Percentiles rank a stretch among this genome's conserved stretches.
Conservation (phyloP, 2,329 filamentous ascomycete genomes). For the Hortaea werneckii region DNA sequence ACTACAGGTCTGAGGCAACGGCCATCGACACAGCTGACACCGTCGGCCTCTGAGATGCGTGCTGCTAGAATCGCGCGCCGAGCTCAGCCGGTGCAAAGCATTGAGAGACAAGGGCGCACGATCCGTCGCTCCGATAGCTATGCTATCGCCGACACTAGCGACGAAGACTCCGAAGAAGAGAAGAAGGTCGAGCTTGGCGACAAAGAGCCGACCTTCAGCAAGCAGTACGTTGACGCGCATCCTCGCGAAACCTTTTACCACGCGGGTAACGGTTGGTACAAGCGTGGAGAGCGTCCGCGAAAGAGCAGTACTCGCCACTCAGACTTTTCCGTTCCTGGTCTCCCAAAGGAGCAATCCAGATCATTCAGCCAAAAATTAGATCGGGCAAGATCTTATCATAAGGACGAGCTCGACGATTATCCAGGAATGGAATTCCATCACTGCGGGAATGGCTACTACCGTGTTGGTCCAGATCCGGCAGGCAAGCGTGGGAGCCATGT, state of each 20-base stretch:
- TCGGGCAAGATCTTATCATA: slow-evolving; percentile 4
- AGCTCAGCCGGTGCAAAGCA: slow-evolving; percentile 3
- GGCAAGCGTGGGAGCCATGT: slow-evolving; percentile 4
- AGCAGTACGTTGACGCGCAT: slow-evolving; percentile 10
- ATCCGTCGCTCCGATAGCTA: slow-evolving; percentile 1
- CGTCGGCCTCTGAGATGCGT: slow-evolving; percentile 2
- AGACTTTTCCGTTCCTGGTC: background rate
- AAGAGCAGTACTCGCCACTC: background rate
- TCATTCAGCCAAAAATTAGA: background rate
- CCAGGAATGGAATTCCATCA: slow-evolving; percentile 13
- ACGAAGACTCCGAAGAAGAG: slow-evolving; percentile 4
- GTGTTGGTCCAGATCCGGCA: slow-evolving; percentile 8
- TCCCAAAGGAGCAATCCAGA: background rate
- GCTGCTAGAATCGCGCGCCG: slow-evolving; percentile 7
- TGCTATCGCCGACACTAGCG: slow-evolving; percentile 2
- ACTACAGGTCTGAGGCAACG: slow-evolving; percentile 7
- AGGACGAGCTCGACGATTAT: slow-evolving; percentile 8
- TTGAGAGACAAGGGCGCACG: slow-evolving; percentile 3
- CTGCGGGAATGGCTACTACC: slow-evolving; percentile 16
- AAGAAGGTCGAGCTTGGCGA: slow-evolving; percentile 3
- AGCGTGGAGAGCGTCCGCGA: slow-evolving; percentile 5
- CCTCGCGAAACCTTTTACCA: slow-evolving; percentile 12
- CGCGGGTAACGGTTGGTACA: slow-evolving; percentile 17
- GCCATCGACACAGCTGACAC: slow-evolving; percentile 1
- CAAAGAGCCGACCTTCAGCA: slow-evolving; percentile 8